A percentile compares a stretch with the other conserved stretches of the same genome.
These are phyloP conservation scores for Theileria annulata DNA, from an alignment of 169 alveolate species.

Conservation along the genomic window DNA sequence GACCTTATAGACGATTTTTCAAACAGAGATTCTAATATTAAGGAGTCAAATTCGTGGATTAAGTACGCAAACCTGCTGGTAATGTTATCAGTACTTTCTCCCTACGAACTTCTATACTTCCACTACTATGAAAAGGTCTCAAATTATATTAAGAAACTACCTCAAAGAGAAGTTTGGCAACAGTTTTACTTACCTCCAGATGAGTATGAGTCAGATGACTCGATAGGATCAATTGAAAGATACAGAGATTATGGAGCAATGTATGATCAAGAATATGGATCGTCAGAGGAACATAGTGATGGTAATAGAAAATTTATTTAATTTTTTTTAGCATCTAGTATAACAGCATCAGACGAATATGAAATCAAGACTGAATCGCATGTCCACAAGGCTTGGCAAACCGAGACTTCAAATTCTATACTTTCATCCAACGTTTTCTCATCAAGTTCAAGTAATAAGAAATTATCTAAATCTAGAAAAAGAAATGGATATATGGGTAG, in stretches of 20 bases:
- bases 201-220: constrained; percentile 50
- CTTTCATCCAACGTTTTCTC: constrained; percentile 21
- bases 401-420: constrained; percentile 12
- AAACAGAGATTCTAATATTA: constrained; percentile 28
- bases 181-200: constrained; percentile 53
- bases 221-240: constrained; percentile 42
- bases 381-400: constrained; percentile 28
- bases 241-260: constrained; percentile 39
- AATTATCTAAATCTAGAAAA: background rate
- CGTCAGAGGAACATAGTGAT: background rate
- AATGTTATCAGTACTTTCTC: constrained; percentile 56
- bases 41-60: constrained; percentile 56
- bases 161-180: constrained; percentile 69
- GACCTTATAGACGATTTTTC: constrained; percentile 55
- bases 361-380: background rate
- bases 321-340: background rate
- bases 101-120: constrained; percentile 64
- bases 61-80: constrained; percentile 62
- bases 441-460: constrained; percentile 11
- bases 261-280: constrained; percentile 15
- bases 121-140: constrained; percentile 60
- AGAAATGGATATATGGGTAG: background rate
- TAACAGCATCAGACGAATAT: constrained; percentile 1
- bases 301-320: background rate
- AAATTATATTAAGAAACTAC: constrained; percentile 45